Conservation (phyloP, 2,329 filamentous ascomycete genomes). For the Epichloe scottii region DNA sequence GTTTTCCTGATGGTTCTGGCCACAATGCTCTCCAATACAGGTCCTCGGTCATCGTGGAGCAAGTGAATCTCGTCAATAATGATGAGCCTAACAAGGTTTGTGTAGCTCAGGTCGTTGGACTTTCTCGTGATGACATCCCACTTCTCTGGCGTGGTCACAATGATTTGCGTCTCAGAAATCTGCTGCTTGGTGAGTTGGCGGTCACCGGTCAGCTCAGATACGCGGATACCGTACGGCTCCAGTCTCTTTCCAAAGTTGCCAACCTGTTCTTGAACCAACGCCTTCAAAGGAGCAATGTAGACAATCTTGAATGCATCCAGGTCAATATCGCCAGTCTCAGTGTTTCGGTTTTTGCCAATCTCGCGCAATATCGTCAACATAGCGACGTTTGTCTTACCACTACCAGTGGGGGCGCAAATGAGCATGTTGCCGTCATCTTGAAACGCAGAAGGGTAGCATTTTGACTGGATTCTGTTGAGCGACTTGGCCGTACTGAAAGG, state of each 20-base stretch:
- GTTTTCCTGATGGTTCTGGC: slow-evolving; percentile 84
- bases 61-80: slow-evolving; percentile 98
- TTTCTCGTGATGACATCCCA: slow-evolving; percentile 99
- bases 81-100: slow-evolving; percentile 86
- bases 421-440: slow-evolving; percentile 94
- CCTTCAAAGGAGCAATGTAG: slow-evolving; percentile 92
- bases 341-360: slow-evolving; percentile 87
- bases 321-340: slow-evolving; percentile 83
- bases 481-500: slow-evolving; percentile 81
- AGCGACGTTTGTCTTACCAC: slow-evolving; percentile 95
- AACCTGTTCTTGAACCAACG: slow-evolving; percentile 92
- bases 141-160: slow-evolving; percentile 96
- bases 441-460: slow-evolving; percentile 84
- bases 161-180: slow-evolving; percentile 94
- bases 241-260: slow-evolving; percentile 91
- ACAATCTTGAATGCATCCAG: slow-evolving; percentile 97
- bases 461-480: slow-evolving; percentile 91
- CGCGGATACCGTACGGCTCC: slow-evolving; percentile 79
- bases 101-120: slow-evolving; percentile 92
- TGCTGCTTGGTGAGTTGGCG: slow-evolving; percentile 97
- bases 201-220: slow-evolving; percentile 94
- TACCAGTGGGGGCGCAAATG: slow-evolving; percentile 91
- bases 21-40: slow-evolving; percentile 93
- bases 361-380: slow-evolving; percentile 95
- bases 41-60: slow-evolving; percentile 92